A percentile compares a stretch with the other conserved stretches of the same genome.
These are phyloP conservation scores for Apiospora sp. DNA, from an alignment of 2,329 filamentous ascomycete genomes.

Conservation along the genomic window DNA sequence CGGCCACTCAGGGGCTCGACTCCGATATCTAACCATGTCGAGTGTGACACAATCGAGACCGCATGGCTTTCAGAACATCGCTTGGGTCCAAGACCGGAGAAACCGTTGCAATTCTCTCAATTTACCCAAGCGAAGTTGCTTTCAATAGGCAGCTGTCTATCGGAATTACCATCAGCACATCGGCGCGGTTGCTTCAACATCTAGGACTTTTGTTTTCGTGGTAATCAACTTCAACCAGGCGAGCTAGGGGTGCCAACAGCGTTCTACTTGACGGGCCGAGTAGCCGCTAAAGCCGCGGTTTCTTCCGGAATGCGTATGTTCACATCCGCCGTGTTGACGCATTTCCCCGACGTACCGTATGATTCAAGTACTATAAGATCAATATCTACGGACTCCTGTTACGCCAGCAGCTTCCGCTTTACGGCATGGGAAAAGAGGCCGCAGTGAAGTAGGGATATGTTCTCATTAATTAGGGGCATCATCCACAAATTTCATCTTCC, in stretches of 20 bases:
- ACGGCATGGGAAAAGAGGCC: too few species aligned
- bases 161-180: not conserved
- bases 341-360: not conserved
- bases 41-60: not conserved
- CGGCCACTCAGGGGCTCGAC: not conserved
- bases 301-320: not conserved
- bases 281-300: not conserved
- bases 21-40: not conserved
- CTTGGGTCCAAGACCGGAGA: not conserved
- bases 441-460: not conserved
- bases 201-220: not conserved
- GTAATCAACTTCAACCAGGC: not conserved
- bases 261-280: not conserved
- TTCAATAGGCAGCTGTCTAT: not conserved
- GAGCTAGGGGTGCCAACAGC: not conserved
- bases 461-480: not conserved
- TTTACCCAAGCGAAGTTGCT: not conserved
- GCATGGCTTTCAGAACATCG: not conserved
- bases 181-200: not conserved
- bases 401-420: not conserved
- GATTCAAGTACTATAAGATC: not conserved
- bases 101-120: too few species aligned
- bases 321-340: not conserved
- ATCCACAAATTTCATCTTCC: not conserved
- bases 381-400: not conserved